phyloP scores from a whole-genome alignment of 176 grass and related monocot species.

The Otatea glauca region DNA sequence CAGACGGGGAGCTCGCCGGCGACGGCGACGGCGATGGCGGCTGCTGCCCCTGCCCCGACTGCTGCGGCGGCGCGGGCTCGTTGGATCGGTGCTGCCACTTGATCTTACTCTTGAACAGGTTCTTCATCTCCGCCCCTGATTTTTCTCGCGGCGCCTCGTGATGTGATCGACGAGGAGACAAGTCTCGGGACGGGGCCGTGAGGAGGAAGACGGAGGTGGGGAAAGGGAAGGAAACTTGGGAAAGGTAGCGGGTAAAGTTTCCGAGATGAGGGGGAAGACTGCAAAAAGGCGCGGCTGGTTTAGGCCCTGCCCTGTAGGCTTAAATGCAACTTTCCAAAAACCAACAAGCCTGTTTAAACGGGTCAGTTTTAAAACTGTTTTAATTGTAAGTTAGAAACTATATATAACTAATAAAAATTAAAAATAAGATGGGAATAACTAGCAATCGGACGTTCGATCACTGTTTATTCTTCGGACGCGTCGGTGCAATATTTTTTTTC shows the following conservation, averaged over 20 bases:
- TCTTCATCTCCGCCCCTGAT: conserved; percentile 66
- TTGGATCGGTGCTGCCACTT: conserved; percentile 85
- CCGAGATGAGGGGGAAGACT: conserved; percentile 40
- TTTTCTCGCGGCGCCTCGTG: conserved; percentile 9
- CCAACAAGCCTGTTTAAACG: too few relatives aligned
- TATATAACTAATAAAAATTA: too few relatives aligned
- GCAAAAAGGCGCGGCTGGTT: conserved; percentile 32
- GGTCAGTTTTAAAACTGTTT: too few relatives aligned
- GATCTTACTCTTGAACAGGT: conserved; percentile 96
- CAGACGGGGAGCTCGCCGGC: conserved; percentile 52
- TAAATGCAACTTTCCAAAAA: too few relatives aligned
- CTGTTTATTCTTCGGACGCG: too few relatives aligned
- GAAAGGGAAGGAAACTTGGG: too few relatives aligned
- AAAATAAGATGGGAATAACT: too few relatives aligned
- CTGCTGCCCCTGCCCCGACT: conserved; percentile 32
- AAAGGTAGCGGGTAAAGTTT: conserved; percentile 1
- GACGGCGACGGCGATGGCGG: conserved; percentile 42
- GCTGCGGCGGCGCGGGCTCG: conserved; percentile 51
- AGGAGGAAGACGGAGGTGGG: neutral
- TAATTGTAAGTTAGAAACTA: too few relatives aligned
- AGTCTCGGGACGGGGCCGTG: neutral
- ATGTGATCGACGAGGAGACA: conserved; percentile 15
- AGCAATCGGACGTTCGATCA: too few relatives aligned
- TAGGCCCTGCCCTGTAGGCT: too few relatives aligned
- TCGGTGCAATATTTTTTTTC: too few relatives aligned